These are phyloP conservation scores for Bryoerythrophyllum caledonicum DNA, from an alignment of 225 moss, liverwort and hornwort species.

Conservation along the genomic window DNA sequence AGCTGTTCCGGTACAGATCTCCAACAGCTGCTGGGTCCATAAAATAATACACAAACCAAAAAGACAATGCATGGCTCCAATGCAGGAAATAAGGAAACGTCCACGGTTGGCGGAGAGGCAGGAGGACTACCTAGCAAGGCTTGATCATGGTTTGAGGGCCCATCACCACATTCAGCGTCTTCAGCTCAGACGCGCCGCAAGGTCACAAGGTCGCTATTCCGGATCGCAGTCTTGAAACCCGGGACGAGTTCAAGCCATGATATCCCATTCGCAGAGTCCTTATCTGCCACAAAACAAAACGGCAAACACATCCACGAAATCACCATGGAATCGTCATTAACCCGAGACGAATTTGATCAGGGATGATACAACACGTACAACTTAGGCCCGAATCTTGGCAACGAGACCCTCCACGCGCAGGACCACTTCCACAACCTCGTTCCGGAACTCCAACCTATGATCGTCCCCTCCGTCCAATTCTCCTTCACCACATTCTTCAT, in stretches of 20 bases:
- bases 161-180: slow-evolving; percentile 86
- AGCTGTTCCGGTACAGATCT: slow-evolving; percentile 90
- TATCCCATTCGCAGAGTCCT: slow-evolving; percentile 77
- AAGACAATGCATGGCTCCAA: background rate
- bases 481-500: too few species aligned
- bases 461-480: slow-evolving; percentile 66
- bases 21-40: slow-evolving; percentile 86
- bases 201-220: slow-evolving; percentile 84
- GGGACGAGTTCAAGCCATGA: slow-evolving; percentile 89
- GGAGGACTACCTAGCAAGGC: slow-evolving; percentile 72
- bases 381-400: too few species aligned
- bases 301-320: too few species aligned
- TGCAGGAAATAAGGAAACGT: background rate
- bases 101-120: slow-evolving; percentile 3
- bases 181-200: slow-evolving; percentile 74
- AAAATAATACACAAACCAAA: slow-evolving; percentile 69
- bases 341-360: too few species aligned
- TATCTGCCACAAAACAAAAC: slow-evolving; percentile 87
- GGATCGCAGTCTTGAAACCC: slow-evolving; percentile 76
- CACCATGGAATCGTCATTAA: too few species aligned
- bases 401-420: too few species aligned
- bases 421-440: slow-evolving; percentile 89
- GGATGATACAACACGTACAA: too few species aligned
- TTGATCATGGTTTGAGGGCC: slow-evolving; percentile 83
- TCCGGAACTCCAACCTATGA: too few species aligned